Conservation (phyloP, 495 filamentous ascomycete species). For the Neohortaea acidophila region DNA sequence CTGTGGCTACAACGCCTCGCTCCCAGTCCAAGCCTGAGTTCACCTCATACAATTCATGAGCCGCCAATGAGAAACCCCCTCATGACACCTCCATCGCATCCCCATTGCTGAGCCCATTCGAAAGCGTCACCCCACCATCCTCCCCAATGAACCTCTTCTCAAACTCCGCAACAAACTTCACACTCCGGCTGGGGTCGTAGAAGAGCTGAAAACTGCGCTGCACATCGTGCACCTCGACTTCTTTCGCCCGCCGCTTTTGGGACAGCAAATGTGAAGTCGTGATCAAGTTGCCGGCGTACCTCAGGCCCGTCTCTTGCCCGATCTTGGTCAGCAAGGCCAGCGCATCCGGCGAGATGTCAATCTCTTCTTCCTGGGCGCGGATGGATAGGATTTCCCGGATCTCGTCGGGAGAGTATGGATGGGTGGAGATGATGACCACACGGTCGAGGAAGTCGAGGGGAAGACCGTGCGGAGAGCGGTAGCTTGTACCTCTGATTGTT, state of each 20-base stretch:
- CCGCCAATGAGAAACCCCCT: too few relatives aligned
- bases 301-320: constrained; percentile 76
- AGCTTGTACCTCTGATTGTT: constrained; percentile 83
- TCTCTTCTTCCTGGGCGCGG: constrained; percentile 86
- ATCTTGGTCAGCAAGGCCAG: constrained; percentile 88
- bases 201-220: constrained; percentile 87
- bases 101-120: constrained; percentile 10
- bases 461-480: constrained; percentile 79
- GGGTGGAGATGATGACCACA: constrained; percentile 90
- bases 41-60: too few relatives aligned
- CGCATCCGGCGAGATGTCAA: constrained; percentile 77
- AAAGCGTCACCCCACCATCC: constrained; percentile 51
- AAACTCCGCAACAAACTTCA: constrained; percentile 75
- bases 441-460: constrained; percentile 94
- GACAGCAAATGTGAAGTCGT: constrained; percentile 73
- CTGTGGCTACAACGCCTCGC: too few relatives aligned
- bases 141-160: constrained; percentile 89
- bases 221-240: constrained; percentile 76
- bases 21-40: too few relatives aligned
- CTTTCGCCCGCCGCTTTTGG: constrained; percentile 60
- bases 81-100: constrained; percentile 19
- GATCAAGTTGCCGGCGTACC: constrained; percentile 92
- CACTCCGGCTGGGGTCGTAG: constrained; percentile 73
- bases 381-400: constrained; percentile 82
- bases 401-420: constrained; percentile 71